Conservation (phyloP, 73 alveolate species). For the Tetrahymena elliotti region DNA sequence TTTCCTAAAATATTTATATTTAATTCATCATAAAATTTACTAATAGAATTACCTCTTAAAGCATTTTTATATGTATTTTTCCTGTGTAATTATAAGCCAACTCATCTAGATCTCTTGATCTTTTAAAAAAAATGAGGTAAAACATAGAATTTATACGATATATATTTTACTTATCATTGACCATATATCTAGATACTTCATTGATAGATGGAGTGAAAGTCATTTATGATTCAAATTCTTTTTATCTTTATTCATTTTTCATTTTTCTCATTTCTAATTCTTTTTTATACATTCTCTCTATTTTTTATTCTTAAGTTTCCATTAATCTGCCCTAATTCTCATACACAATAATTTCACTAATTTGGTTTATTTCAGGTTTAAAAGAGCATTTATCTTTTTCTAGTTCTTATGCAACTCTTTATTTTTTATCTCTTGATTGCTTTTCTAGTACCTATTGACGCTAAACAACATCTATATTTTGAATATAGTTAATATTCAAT, state of each 20-base stretch:
- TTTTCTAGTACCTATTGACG: background rate
- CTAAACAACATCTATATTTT: background rate
- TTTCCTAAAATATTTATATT: no score
- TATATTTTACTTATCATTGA: background rate
- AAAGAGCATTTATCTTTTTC: background rate
- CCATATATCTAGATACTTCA: background rate
- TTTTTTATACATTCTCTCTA: background rate
- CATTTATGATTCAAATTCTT: background rate
- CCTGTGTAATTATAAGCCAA: background rate
- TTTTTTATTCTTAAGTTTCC: background rate
- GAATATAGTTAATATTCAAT: background rate
- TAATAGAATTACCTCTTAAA: background rate
- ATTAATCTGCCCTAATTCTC: background rate
- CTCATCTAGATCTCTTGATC: background rate
- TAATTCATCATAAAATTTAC: no score
- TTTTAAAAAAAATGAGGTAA: background rate
- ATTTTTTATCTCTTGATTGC: background rate
- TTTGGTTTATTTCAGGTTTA: background rate
- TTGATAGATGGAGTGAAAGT: background rate
- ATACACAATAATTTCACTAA: background rate
- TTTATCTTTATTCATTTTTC: background rate
- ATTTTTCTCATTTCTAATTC: background rate
- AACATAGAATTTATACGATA: no score
- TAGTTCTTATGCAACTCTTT: background rate
- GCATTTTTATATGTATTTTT: background rate